Evolutionary conservation across 2,329 filamentous ascomycete species (phyloP), one percentile per base, ranked within the genome.

Genomic region (Ophiocordyceps sinensis): DNA sequence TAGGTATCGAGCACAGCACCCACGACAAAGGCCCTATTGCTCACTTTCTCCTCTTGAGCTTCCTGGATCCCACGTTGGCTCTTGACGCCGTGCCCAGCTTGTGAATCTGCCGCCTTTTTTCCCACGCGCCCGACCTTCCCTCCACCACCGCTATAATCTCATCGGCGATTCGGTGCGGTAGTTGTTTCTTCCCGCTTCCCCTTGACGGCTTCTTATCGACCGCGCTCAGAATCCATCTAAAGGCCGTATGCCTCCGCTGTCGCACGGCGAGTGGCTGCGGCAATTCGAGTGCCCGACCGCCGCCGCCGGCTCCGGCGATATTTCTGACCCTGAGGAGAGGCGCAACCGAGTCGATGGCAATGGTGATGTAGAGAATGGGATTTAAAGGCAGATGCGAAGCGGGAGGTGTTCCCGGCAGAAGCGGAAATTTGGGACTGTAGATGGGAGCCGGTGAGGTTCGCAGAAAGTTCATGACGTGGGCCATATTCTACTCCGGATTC

Each of bases 271-370:
- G 68, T 1, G 91, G 89, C 19, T 80, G 70, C 0, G 91, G 91
- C 30, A 95, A 73, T 42, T 89, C 85, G 44, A 95, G 73, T 12
- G 85, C 75, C 30, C 77, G 73, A 61, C 91, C 91, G 67, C 91
- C 91, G 63, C 89, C 89, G 1, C 82, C 85, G 30, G 83, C 75
- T 50, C 86, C 87, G 53, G 77, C 77, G 52, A 86, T 74, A 45
- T 74, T 73, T 41, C 79, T 76, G 55, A 98, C 79, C 49, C 82
- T 81, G 54, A 98, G 68, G 14, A 98, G 73, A 10, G 91, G 91
- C 2, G 88, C 85, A 21, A 98, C 82, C 10, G 85, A 93, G 69
- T 98, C 91, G 53, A 98, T 79, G 28, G 88, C 87, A 28, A 93
- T 72, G 12, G 82, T 85, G 38, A 98, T 79, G 66, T 96, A 98